Conservation (phyloP, 1,139 yeast genomes). For the Spencermartinsiella ligniputridi region DNA sequence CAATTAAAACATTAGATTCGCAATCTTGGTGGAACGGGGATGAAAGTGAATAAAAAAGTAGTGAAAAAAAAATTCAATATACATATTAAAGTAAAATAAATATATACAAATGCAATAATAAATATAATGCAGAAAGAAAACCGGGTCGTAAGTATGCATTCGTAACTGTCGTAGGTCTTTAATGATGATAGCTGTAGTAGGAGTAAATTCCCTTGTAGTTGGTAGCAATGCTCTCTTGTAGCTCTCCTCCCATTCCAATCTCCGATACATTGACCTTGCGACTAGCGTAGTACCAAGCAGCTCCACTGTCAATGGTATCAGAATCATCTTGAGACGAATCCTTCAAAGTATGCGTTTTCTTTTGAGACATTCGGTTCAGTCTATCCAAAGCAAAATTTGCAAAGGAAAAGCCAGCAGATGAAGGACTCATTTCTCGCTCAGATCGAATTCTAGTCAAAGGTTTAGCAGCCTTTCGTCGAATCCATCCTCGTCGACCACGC, state of each 20-base stretch:
- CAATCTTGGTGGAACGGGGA: no score
- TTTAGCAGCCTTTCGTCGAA: constrained; percentile 9
- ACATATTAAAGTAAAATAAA: no score
- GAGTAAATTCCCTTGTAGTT: constrained; percentile 33
- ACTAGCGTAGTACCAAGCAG: constrained; percentile 30
- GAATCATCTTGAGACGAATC: background rate
- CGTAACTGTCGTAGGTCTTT: no score
- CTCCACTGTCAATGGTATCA: constrained; percentile 5
- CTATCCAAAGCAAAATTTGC: constrained; percentile 26
- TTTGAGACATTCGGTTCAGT: background rate
- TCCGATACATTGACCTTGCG: constrained; percentile 33
- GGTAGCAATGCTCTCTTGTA: constrained; percentile 28
- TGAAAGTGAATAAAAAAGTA: no score
- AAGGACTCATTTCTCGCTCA: constrained; percentile 9
- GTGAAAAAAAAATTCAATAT: no score
- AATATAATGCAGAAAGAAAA: no score
- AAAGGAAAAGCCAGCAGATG: constrained; percentile 23
- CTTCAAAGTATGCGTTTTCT: constrained; percentile 12
- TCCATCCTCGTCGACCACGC: constrained; percentile 79
- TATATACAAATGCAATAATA: no score
- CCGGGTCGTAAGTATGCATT: no score
- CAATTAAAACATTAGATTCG: no score
- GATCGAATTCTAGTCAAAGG: constrained; percentile 9
- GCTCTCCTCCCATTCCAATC: constrained; percentile 33
- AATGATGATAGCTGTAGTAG: constrained; percentile 30